Base-by-base conservation (phyloP, 805 yeast genomes). In the Limtongia smithiae region DNA sequence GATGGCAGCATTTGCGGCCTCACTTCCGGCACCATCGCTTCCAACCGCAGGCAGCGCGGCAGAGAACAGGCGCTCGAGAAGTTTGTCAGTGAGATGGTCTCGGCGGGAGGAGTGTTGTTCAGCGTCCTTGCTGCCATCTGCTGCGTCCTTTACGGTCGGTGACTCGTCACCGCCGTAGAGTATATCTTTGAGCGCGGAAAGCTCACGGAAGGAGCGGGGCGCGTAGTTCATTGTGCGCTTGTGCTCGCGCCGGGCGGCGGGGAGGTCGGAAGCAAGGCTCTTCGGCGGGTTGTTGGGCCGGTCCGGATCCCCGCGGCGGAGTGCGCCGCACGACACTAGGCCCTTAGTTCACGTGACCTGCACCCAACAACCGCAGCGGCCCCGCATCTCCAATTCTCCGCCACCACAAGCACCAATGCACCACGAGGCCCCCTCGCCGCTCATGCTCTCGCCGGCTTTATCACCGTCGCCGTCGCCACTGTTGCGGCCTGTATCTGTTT, bases 201-300 rank as follows among this genome's bases (percentile, higher is more conserved):
- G 30, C 51, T 54, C 56, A 34, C 53, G 54, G 21, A 54, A 22
- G 15, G 54, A 32, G 36, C 54, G 50, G 1, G 58, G 56, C 4
- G 55, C 58, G 50, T 45, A 46, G 36, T 50, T 50, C 57, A 50
- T 50, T 6, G n/a, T n/a, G n/a, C n/a, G n/a, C n/a, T n/a, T n/a
- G n/a, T n/a, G n/a, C n/a, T n/a, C n/a, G n/a, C n/a, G n/a, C n/a
- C n/a, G n/a, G n/a, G n/a, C n/a, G n/a, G n/a, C n/a, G n/a, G n/a
- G n/a, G n/a, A n/a, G n/a, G n/a, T n/a, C n/a, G n/a, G n/a, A n/a
- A n/a, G n/a, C n/a, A n/a, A n/a, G n/a, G n/a, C n/a, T n/a, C n/a
- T n/a, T n/a, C n/a, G n/a, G n/a, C n/a, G n/a, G n/a, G n/a, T n/a
- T n/a, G n/a, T n/a, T n/a, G n/a, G n/a, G n/a, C n/a, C n/a, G n/a